Evolutionary conservation across 176 grass and related monocot genomes (phyloP), one percentile per base, ranked within the genome.

Genomic region (Zea mays): DNA sequence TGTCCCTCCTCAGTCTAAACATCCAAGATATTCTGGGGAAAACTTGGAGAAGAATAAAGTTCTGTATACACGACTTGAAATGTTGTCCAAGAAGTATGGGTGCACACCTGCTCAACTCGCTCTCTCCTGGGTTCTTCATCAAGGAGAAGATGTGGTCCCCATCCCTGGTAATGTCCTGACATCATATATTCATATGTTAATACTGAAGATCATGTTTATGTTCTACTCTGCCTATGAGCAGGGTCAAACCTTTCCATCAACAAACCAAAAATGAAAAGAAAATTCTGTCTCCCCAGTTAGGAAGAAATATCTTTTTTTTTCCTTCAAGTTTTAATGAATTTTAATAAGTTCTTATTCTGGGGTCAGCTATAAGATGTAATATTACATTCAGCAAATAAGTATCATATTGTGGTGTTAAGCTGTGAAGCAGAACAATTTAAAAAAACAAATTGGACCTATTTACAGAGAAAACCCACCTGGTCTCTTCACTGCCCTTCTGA

Each of bases 11-110:
- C 80, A 92, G 92, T 62, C 77, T 56, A 89, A 45, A 79, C 81
- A 85, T 92, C 86, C 89, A 10, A 80, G 92, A 17, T 95, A 82
- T 79, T 55, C 72, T 7, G 92, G 92, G 19, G 78, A 89, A 33
- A 89, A 95, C 78, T 77, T 95, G 58, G 92, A 95, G 58, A 95
- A 89, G 65, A 92, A 95, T 50, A 92, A 87, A 88, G 21, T 81
- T 83, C 14, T 95, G 4, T 95, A 95, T 69, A 45, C 52, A 80
- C 59, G 75, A 63, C 51, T 95, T 55, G 86, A 92, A 85, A 76
- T 71, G 6, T 40, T 89, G 27, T 83, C 92, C 6, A 21, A 54
- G 50, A 91, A 83, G 78, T 83, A 89, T 84, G 79, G 71, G 16
- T 92, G 89, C 76, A 74, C 81, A 41, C 74, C 89, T 70, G 84